Conservation (phyloP, 2,329 filamentous ascomycete genomes). For the Kalaharituber pfeilii region DNA sequence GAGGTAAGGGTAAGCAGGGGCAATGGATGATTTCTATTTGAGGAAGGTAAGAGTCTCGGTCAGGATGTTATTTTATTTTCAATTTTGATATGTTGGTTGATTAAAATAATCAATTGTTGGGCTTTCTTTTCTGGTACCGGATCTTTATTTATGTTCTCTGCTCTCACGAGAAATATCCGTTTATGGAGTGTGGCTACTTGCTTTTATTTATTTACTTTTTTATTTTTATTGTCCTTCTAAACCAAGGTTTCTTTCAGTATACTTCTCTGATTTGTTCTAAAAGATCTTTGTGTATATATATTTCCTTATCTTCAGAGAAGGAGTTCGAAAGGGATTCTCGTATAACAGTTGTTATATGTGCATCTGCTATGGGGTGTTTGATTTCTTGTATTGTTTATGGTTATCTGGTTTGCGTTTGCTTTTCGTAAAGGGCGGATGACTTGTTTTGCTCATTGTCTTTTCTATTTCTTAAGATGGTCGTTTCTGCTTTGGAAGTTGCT, state of each 20-base stretch:
- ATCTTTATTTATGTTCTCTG: slow-evolving; percentile 16
- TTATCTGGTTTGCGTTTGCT: background rate
- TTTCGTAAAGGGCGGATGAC: background rate
- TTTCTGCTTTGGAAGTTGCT: background rate
- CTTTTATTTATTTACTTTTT: slow-evolving; percentile 10
- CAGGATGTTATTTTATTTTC: slow-evolving; percentile 15
- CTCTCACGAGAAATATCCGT: background rate
- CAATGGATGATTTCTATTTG: slow-evolving; percentile 23
- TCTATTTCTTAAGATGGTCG: background rate
- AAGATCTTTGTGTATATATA: background rate
- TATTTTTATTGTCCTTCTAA: slow-evolving; percentile 12
- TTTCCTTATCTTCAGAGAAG: background rate
- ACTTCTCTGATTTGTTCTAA: too few species aligned
- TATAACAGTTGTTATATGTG: background rate
- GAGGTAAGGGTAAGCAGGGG: slow-evolving; percentile 40
- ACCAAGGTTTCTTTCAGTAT: slow-evolving; percentile 12
- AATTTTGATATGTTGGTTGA: slow-evolving; percentile 16
- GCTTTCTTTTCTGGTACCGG: slow-evolving; percentile 15
- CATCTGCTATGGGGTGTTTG: slow-evolving; percentile 12
- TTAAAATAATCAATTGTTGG: slow-evolving; percentile 19
- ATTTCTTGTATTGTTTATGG: slow-evolving; percentile 4
- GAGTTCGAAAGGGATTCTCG: background rate
- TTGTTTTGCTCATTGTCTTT: background rate
- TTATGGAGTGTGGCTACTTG: background rate
- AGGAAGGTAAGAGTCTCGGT: slow-evolving; percentile 1